Percentiles rank a stretch among this genome's conserved stretches.
phyloP scores from a whole-genome alignment of 192 early-diverging fungal species.

The Podila epicladia region DNA sequence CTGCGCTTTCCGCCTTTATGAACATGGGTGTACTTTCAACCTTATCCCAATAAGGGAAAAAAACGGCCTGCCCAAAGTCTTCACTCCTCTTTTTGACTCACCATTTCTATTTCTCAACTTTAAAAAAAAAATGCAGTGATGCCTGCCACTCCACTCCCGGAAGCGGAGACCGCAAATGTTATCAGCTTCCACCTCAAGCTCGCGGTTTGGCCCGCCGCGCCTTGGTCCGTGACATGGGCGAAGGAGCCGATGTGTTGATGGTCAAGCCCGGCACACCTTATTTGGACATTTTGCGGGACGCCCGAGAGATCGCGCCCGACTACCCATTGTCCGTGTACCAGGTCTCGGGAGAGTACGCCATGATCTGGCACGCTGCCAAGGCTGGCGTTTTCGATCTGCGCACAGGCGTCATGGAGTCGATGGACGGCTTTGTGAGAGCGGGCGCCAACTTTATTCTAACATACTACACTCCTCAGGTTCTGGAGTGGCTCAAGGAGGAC shows the following conservation, averaged over 20 bases:
- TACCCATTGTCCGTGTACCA: conserved; percentile 97
- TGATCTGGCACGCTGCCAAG: conserved; percentile 86
- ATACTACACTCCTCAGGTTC: conserved; percentile 93
- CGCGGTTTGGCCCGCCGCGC: conserved; percentile 94
- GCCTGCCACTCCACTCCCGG: conserved; percentile 93
- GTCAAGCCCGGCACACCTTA: conserved; percentile 98
- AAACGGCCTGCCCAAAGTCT: neutral
- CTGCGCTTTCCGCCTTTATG: neutral
- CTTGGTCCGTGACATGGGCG: conserved; percentile 83
- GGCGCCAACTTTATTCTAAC: conserved; percentile 95
- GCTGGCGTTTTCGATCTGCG: conserved; percentile 87
- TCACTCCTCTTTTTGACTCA: neutral
- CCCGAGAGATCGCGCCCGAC: conserved; percentile 77
- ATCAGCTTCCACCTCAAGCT: conserved; percentile 91
- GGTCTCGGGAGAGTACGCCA: conserved; percentile 89
- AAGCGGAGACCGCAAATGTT: conserved; percentile 92
- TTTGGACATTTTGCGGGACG: conserved; percentile 93
- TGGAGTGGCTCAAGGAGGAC: conserved; percentile 87
- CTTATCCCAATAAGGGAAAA: neutral
- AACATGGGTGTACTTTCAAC: no score
- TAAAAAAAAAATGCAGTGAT: no score
- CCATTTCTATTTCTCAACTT: no score
- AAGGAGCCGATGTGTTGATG: conserved; percentile 98
- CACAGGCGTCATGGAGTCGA: conserved; percentile 85
- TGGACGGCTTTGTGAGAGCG: conserved; percentile 85